Evolutionary conservation across 2,329 filamentous ascomycete species (phyloP).

Genomic region (Orbilia blumenaviensis): DNA sequence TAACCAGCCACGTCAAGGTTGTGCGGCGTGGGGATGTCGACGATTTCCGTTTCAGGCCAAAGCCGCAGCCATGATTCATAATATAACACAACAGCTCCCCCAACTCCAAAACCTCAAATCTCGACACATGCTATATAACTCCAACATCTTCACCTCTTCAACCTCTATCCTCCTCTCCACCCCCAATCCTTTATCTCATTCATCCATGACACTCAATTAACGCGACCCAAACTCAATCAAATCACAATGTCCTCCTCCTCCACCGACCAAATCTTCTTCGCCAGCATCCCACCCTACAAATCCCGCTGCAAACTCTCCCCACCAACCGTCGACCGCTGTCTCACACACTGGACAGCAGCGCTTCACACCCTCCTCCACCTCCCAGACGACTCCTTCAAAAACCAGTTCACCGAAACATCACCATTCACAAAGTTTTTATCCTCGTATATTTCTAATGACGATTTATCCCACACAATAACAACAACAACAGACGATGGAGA

Average conservation of each 20-base stretch:
- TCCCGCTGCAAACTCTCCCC: constrained; percentile 29
- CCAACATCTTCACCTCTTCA: not conserved
- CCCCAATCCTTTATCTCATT: not conserved
- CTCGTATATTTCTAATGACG: constrained; percentile 35
- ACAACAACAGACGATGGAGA: constrained; percentile 20
- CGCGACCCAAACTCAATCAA: not conserved
- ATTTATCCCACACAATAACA: constrained; percentile 5
- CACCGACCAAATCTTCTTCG: constrained; percentile 34
- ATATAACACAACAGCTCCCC: not conserved
- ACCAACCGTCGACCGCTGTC: constrained; percentile 18
- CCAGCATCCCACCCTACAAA: constrained; percentile 32
- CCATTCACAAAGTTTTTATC: constrained; percentile 19
- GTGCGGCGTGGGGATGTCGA: not conserved
- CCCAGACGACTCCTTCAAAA: constrained; percentile 3
- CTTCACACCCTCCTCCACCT: constrained; percentile 24
- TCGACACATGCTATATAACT: too few species aligned
- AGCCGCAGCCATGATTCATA: constrained; percentile 20
- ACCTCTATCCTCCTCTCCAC: not conserved
- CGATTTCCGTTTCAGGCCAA: not conserved
- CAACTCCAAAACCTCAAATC: not conserved
- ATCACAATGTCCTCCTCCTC: constrained; percentile 19
- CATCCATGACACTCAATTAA: not conserved
- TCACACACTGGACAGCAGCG: constrained; percentile 22
- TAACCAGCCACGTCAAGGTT: too few species aligned
- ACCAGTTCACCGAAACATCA: not conserved